Conservation (phyloP, 2,329 filamentous ascomycete species). For the Fusarium sp. region DNA sequence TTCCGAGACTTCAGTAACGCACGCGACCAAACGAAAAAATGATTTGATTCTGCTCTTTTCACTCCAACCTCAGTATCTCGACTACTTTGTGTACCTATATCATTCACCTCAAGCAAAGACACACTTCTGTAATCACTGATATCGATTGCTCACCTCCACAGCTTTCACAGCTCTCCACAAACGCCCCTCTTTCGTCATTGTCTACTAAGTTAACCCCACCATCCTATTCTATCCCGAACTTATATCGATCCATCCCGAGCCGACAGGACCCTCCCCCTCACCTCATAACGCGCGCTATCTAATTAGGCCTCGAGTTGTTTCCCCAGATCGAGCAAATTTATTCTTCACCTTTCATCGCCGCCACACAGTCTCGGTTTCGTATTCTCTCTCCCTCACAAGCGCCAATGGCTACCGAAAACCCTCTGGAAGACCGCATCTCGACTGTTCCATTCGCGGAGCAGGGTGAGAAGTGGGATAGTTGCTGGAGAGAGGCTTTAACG, state of each 20-base stretch:
- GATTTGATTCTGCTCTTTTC: neutral
- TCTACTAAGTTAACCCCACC: constrained; percentile 16
- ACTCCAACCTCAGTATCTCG: neutral
- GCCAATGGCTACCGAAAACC: constrained; percentile 36
- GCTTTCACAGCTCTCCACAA: constrained; percentile 1
- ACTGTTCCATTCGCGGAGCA: constrained; percentile 46
- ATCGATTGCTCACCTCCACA: neutral
- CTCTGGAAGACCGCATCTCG: constrained; percentile 48
- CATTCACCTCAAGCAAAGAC: neutral
- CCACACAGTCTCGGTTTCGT: neutral
- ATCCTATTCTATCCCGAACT: constrained; percentile 26
- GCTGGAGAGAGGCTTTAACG: constrained; percentile 55
- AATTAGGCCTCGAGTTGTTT: neutral
- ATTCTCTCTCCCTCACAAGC: neutral
- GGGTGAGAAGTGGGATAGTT: constrained; percentile 54
- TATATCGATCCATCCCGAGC: constrained; percentile 32
- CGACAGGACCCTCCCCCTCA: constrained; percentile 28
- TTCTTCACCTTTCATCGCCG: neutral
- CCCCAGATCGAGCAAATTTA: neutral
- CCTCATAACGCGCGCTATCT: constrained; percentile 20
- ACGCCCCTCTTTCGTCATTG: constrained; percentile 33
- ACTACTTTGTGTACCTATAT: neutral
- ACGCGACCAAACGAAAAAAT: constrained; percentile 22
- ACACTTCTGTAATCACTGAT: neutral
- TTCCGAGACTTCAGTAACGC: constrained; percentile 15